Evolutionary conservation across 495 filamentous ascomycete species (phyloP).

Genomic region (Halenospora varia): DNA sequence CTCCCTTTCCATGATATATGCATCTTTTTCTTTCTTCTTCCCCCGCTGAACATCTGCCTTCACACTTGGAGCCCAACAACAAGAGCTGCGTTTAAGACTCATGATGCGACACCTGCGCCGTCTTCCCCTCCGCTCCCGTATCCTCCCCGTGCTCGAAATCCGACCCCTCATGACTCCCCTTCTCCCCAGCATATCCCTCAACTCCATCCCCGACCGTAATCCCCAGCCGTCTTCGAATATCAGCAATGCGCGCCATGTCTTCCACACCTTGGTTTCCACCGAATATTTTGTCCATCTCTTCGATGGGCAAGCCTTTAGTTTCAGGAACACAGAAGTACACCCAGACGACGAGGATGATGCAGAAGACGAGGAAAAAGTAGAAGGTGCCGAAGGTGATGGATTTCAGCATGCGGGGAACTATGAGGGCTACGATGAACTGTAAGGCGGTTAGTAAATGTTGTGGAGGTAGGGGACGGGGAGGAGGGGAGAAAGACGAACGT

Average conservation of each 20-base stretch:
- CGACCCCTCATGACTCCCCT: no score
- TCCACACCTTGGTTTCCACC: conserved; percentile 17
- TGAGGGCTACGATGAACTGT: conserved; percentile 12
- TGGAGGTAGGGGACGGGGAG: background rate
- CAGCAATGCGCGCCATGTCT: conserved; percentile 8
- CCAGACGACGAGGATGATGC: conserved; percentile 49
- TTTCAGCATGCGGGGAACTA: conserved; percentile 12
- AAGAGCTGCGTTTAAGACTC: no score
- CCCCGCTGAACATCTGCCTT: no score
- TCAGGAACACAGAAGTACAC: conserved; percentile 64
- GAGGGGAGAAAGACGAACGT: conserved; percentile 26
- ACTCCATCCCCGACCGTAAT: background rate
- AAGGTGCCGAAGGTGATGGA: conserved; percentile 45
- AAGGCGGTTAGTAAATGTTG: background rate
- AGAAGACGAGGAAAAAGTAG: conserved; percentile 63
- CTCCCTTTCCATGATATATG: no score
- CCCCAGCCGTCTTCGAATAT: conserved; percentile 3
- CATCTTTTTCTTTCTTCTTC: no score
- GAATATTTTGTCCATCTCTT: conserved; percentile 67
- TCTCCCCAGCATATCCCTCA: background rate
- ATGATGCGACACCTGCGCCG: no score
- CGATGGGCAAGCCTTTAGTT: conserved; percentile 58
- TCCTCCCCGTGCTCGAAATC: no score
- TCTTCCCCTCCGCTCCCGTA: no score
- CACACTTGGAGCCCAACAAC: no score